These are phyloP conservation scores for Amaranthus tricolor DNA, from an alignment of 179 eudicot species.

Conservation along the genomic window DNA sequence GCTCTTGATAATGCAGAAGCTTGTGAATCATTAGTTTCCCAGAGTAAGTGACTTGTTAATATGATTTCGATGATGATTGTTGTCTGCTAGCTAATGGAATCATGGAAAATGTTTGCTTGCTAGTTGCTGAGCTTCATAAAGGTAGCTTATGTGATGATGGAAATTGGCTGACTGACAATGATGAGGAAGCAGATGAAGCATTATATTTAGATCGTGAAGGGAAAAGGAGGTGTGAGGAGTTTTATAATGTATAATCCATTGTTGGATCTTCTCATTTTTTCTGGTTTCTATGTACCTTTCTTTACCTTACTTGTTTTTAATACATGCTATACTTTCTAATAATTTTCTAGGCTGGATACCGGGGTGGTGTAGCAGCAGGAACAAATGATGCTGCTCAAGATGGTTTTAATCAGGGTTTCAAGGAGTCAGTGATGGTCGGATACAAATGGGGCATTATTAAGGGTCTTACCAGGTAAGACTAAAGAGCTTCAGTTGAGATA, in stretches of 20 bases:
- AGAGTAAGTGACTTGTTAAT: conserved; percentile 16
- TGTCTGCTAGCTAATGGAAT: background rate
- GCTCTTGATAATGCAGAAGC: conserved; percentile 12
- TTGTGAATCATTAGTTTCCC: background rate
- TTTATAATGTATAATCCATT: conserved; percentile 53
- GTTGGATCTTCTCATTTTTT: conserved; percentile 9
- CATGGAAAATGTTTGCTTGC: background rate
- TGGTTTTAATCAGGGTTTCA: conserved; percentile 75
- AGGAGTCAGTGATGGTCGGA: conserved; percentile 62
- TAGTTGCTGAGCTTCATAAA: conserved; percentile 29
- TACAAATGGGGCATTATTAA: conserved; percentile 70
- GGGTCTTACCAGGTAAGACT: conserved; percentile 70
- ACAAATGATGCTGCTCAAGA: conserved; percentile 75
- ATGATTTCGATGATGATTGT: background rate
- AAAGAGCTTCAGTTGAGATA: background rate
- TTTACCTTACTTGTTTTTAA: background rate
- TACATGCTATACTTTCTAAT: conserved; percentile 12
- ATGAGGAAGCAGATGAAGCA: conserved; percentile 38
- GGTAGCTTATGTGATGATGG: conserved; percentile 45
- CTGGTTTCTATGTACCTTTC: background rate
- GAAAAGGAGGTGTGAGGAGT: conserved; percentile 64
- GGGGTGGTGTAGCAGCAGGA: conserved; percentile 73
- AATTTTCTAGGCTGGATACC: conserved; percentile 62
- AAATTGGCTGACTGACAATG: conserved; percentile 45
- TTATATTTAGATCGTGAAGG: conserved; percentile 69